Conservation (phyloP, 768 basidiomycete species). For the Mycena belliarum region DNA sequence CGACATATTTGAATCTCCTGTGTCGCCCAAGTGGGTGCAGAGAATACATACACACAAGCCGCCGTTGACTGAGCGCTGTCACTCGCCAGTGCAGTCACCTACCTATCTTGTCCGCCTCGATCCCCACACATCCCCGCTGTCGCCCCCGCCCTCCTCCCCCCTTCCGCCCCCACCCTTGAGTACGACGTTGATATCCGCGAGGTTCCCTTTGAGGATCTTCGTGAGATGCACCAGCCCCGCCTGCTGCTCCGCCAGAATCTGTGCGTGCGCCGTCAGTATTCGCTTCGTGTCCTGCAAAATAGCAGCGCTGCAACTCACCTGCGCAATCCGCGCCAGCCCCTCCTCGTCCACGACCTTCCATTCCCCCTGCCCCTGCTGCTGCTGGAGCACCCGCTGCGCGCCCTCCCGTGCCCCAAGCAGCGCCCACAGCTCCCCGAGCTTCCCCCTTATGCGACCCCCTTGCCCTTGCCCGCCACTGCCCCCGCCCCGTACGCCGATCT, state of each 20-base stretch:
- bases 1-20: no score
- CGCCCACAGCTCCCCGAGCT: slow-evolving; percentile 85
- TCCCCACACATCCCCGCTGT: slow-evolving; percentile 13
- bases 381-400: slow-evolving; percentile 42
- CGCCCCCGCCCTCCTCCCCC: slow-evolving; percentile 19
- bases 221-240: slow-evolving; percentile 79
- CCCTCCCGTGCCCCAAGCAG: slow-evolving; percentile 67
- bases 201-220: slow-evolving; percentile 63
- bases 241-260: slow-evolving; percentile 81
- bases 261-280: background rate
- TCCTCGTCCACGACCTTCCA: slow-evolving; percentile 60
- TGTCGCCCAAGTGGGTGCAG: no score
- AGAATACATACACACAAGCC: no score
- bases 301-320: slow-evolving; percentile 44
- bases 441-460: slow-evolving; percentile 63
- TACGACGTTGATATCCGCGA: slow-evolving; percentile 69
- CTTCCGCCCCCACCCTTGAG: slow-evolving; percentile 41
- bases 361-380: slow-evolving; percentile 6
- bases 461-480: slow-evolving; percentile 20
- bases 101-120: slow-evolving; percentile 21
- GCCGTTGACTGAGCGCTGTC: no score
- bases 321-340: slow-evolving; percentile 72
- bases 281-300: background rate
- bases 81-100: no score
- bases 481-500: slow-evolving; percentile 45